A percentile compares a stretch with the other conserved stretches of the same genome.
These are phyloP conservation scores for Alternaria hordeiaustralica DNA, from an alignment of 2,329 filamentous ascomycete genomes.

Conservation along the genomic window DNA sequence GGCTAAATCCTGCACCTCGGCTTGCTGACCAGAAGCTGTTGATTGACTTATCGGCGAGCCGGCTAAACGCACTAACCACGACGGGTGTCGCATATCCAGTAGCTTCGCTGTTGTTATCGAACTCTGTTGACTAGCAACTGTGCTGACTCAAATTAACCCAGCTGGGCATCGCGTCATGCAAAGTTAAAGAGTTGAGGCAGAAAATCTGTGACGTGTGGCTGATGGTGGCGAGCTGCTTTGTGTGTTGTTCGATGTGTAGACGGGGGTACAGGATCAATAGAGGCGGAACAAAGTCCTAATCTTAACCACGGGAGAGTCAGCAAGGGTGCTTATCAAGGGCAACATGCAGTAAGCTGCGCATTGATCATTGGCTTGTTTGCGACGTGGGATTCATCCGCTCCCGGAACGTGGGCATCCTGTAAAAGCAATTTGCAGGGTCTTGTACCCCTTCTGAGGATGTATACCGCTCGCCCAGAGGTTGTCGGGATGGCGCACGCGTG, in stretches of 20 bases:
- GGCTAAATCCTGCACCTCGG: conserved; percentile 11
- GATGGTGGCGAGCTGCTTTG: conserved; percentile 10
- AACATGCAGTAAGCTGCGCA: background rate
- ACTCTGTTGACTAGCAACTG: conserved; percentile 7
- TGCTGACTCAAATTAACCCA: conserved; percentile 2
- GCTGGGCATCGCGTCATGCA: conserved; percentile 6
- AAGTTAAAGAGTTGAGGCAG: conserved; percentile 2
- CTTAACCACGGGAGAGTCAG: conserved; percentile 5
- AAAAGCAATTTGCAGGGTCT: conserved; percentile 2
- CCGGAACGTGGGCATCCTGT: background rate
- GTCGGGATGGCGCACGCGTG: background rate
- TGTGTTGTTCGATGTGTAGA: conserved; percentile 5
- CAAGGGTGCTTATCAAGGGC: conserved; percentile 9
- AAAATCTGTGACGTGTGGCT: conserved; percentile 14
- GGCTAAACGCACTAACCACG: conserved; percentile 6
- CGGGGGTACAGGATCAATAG: background rate
- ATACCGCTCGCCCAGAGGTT: background rate
- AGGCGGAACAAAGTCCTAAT: conserved; percentile 2
- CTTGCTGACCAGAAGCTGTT: conserved; percentile 1
- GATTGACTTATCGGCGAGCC: conserved; percentile 9
- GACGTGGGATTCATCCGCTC: background rate
- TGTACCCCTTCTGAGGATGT: background rate
- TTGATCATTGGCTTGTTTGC: background rate
- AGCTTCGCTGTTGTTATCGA: background rate
- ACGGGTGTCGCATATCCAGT: conserved; percentile 3